Base-by-base conservation (phyloP, 345 rosid genomes). In the Trapa bicornis region DNA sequence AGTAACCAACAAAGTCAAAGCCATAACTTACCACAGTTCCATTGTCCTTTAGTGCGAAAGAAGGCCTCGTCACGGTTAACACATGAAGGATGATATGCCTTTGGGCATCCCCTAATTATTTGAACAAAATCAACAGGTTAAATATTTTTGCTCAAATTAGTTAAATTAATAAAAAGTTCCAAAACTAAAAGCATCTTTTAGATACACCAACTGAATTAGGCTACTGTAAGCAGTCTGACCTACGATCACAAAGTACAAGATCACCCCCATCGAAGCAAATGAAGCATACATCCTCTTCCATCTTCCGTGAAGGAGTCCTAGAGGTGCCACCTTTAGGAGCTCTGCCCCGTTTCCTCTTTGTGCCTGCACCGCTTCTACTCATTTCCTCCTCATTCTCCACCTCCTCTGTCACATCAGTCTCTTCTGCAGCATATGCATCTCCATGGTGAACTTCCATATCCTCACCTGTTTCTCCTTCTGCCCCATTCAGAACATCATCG, bases 271-370 rank as follows among this genome's bases (percentile, higher is more conserved):
- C 99, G 81, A 85, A 91, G 77, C 99, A 95, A 78, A 95, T 78
- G 77, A 95, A 95, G 78, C 97, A 95, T 35, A 95, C 96, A 82
- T 91, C 99, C 84, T 95, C 99, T 81, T 91, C 99, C 64, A 65
- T 64, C 82, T 86, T 91, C 83, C 65, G 81, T 10, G 82, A 68
- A 8, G 85, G 58, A 66, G 71, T 78, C 87, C 72, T 90, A 14
- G 73, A 16, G 1, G 63, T 75, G 38, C 75, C 54, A 63, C 69
- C 71, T 70, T 79, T 85, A 33, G 79, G 47, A 69, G 67, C 83
- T 80, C 75, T 87, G 58, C 81, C 89, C 43, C 93, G 80, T 78
- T 81, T 90, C 83, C 96, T 86, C 87, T 91, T 91, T 72, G 82
- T 82, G 73, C 86, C 72, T 35, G 83, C 66, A 58, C 70, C 68